These are phyloP conservation scores for Spongiforma sp. DNA, from an alignment of 1,284 basidiomycete genomes.

Conservation along the genomic window DNA sequence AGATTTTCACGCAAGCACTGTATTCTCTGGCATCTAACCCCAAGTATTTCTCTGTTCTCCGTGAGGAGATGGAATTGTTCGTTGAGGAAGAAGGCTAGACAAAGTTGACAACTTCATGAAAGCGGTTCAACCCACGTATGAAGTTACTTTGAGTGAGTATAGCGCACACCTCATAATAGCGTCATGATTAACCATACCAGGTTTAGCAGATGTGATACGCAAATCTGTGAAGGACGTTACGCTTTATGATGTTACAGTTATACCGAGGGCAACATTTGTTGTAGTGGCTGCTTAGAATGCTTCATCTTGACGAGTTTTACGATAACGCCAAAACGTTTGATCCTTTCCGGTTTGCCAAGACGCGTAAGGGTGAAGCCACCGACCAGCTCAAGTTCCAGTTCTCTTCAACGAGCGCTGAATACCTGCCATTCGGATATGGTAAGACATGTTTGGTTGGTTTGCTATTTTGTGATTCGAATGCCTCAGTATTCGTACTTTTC, in stretches of 20 bases:
- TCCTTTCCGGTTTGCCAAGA: constrained; percentile 36
- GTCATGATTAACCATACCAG: not conserved
- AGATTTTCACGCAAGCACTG: constrained; percentile 42
- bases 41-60: constrained; percentile 43
- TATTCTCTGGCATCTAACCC: constrained; percentile 44
- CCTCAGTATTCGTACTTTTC: too few relatives aligned
- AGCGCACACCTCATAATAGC: not conserved
- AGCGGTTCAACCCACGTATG: constrained; percentile 44
- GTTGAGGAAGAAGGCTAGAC: constrained; percentile 46
- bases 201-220: constrained; percentile 39
- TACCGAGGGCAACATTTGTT: constrained; percentile 43
- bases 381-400: constrained; percentile 20
- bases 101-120: constrained; percentile 54
- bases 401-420: constrained; percentile 11
- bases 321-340: constrained; percentile 34
- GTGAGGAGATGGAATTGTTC: constrained; percentile 47
- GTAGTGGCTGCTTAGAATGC: constrained; percentile 23
- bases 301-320: constrained; percentile 37
- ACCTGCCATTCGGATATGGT: constrained; percentile 22
- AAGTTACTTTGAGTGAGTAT: constrained; percentile 33
- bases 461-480: not conserved
- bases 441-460: constrained; percentile 24
- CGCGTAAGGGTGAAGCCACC: constrained; percentile 10
- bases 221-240: constrained; percentile 41
- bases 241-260: constrained; percentile 44